These are phyloP conservation scores for Wallacemonas rigidus DNA, from an alignment of 208 protist species.

Conservation along the genomic window DNA sequence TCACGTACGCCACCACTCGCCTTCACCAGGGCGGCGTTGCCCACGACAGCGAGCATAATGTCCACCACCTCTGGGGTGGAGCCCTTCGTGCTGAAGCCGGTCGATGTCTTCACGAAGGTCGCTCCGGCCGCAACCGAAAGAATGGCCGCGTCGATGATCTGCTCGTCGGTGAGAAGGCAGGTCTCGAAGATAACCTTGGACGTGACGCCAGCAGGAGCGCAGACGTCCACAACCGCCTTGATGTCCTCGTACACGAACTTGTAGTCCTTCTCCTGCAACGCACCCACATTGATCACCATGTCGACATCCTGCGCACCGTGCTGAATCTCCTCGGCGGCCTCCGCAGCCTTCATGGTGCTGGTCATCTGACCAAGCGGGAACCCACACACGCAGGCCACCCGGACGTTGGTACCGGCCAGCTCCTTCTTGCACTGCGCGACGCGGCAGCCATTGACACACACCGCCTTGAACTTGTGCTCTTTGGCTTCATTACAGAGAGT, in stretches of 20 bases:
- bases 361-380: conserved; percentile 94
- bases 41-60: conserved; percentile 92
- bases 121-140: conserved; percentile 84
- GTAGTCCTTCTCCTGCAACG: conserved; percentile 86
- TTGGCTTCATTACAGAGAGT: conserved; percentile 91
- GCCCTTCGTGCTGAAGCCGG: conserved; percentile 91
- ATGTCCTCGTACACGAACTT: conserved; percentile 88
- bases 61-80: conserved; percentile 87
- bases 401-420: conserved; percentile 54
- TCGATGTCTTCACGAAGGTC: conserved; percentile 96
- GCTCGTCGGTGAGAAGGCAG: conserved; percentile 82
- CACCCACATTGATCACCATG: conserved; percentile 95
- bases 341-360: conserved; percentile 77
- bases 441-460: conserved; percentile 93
- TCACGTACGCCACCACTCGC: conserved; percentile 92
- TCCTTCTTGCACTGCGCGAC: conserved; percentile 49
- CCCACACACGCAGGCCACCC: conserved; percentile 74
- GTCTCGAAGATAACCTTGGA: conserved; percentile 95
- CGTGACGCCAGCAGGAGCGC: conserved; percentile 28
- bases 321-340: conserved; percentile 65
- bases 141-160: conserved; percentile 92
- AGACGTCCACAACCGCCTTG: conserved; percentile 58
- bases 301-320: conserved; percentile 93
- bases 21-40: conserved; percentile 82
- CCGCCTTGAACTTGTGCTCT: conserved; percentile 80